Evolutionary conservation across 352 stramenopile genomes (phyloP).

Genomic region (Phytophthora pisi): DNA sequence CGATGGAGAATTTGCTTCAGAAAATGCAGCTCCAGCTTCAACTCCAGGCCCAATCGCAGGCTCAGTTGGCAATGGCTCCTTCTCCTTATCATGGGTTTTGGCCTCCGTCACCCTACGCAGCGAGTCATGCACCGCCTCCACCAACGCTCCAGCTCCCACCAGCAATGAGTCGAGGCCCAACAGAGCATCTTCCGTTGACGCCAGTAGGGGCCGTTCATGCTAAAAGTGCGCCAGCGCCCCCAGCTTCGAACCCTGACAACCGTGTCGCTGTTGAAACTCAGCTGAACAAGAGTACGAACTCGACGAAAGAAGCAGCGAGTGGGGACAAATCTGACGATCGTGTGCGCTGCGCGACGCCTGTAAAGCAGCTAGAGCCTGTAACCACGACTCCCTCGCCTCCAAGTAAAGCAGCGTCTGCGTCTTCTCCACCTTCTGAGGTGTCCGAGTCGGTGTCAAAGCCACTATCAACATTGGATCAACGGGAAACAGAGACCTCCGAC

Average conservation of each 20-base stretch:
- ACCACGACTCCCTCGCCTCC: not conserved
- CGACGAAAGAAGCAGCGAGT: not conserved
- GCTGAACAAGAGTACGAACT: slow-evolving; percentile 3
- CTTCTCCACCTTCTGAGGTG: slow-evolving; percentile 1
- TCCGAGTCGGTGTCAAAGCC: not conserved
- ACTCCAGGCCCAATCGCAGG: slow-evolving; percentile 35
- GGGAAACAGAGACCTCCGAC: not conserved
- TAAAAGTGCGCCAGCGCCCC: not conserved
- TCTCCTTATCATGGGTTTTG: slow-evolving; percentile 37
- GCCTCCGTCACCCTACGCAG: slow-evolving; percentile 30
- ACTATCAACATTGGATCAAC: slow-evolving; percentile 9
- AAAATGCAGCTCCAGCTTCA: slow-evolving; percentile 77
- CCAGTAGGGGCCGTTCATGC: not conserved
- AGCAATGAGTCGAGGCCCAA: slow-evolving; percentile 3
- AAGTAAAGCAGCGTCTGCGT: not conserved
- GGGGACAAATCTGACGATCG: slow-evolving; percentile 8
- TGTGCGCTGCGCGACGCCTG: slow-evolving; percentile 6
- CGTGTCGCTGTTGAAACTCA: not conserved
- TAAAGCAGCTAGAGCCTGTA: slow-evolving; percentile 3
- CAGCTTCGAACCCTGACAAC: not conserved
- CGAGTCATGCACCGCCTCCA: slow-evolving; percentile 9
- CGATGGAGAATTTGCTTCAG: slow-evolving; percentile 63
- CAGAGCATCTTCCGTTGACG: not conserved
- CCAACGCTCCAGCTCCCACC: slow-evolving; percentile 24
- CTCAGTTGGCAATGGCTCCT: slow-evolving; percentile 25